phyloP scores from a whole-genome alignment of 148 eudicot genomes.

The Talinum fruticosum region DNA sequence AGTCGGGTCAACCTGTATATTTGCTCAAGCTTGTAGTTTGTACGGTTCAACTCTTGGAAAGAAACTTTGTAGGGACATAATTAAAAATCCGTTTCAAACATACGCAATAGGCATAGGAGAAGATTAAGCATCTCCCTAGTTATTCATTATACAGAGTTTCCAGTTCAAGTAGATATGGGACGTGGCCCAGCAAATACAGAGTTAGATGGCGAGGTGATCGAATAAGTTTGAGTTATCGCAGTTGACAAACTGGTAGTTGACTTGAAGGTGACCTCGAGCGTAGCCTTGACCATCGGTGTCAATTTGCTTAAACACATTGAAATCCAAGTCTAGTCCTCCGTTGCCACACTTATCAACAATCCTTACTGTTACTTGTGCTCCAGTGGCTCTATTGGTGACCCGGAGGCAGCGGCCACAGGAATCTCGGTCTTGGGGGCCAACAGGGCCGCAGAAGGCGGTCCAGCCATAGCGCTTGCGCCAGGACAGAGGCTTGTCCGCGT shows the following conservation, averaged over 20 bases:
- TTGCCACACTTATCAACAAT: constrained; percentile 52
- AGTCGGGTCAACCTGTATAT: no score
- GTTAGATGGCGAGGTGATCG: not conserved
- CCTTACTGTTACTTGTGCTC: constrained; percentile 41
- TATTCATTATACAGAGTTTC: no score
- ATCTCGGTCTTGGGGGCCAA: constrained; percentile 47
- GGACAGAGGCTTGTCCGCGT: constrained; percentile 39
- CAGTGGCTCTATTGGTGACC: constrained; percentile 52
- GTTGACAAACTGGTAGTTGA: constrained; percentile 44
- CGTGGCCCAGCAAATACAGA: not conserved
- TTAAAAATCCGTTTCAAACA: no score
- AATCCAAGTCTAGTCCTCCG: constrained; percentile 51
- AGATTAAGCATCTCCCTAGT: no score
- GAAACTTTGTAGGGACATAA: no score
- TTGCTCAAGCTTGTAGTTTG: no score
- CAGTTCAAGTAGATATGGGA: not conserved
- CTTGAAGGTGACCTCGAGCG: constrained; percentile 42
- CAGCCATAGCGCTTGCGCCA: constrained; percentile 56
- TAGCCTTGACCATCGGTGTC: constrained; percentile 42
- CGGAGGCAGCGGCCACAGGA: not conserved
- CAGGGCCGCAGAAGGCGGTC: constrained; percentile 68
- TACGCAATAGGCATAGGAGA: no score
- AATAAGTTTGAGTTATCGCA: constrained; percentile 11
- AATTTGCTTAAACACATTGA: constrained; percentile 35
- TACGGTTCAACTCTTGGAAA: no score